phyloP scores from a whole-genome alignment of 345 rosid genomes.

The Lepidium didymum region DNA sequence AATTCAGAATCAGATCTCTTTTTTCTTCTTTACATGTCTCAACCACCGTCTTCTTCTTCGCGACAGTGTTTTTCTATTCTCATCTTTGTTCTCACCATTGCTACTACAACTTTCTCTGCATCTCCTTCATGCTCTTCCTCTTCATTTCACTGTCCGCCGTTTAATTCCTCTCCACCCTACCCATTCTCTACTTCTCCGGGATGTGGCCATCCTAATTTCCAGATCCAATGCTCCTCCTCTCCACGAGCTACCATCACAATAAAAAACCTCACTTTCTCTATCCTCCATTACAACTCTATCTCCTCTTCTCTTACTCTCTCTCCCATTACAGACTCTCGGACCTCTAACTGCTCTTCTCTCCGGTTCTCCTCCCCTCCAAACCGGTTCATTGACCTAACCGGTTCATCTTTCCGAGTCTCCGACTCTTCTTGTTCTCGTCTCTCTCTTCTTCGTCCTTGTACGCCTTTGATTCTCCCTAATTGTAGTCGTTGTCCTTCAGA shows the following conservation, averaged over 20 bases:
- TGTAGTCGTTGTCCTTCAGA: conserved; percentile 57
- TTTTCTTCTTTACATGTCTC: conserved; percentile 20
- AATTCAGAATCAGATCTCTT: conserved; percentile 15
- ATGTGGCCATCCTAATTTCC: conserved; percentile 80
- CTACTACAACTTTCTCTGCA: not conserved
- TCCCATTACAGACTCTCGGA: not conserved
- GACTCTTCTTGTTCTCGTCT: conserved; percentile 78
- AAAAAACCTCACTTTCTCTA: conserved; percentile 52
- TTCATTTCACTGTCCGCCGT: conserved; percentile 56
- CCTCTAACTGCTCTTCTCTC: conserved; percentile 20
- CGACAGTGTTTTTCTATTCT: conserved; percentile 2
- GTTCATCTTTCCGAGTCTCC: conserved; percentile 62
- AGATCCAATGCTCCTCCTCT: conserved; percentile 48
- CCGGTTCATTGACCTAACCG: conserved; percentile 29
- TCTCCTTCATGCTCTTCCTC: conserved; percentile 22
- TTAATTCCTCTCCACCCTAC: conserved; percentile 49
- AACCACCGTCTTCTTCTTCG: not conserved
- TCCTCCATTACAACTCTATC: conserved; percentile 43
- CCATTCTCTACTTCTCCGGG: conserved; percentile 74
- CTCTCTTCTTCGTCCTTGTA: conserved; percentile 53
- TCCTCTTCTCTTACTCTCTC: conserved; percentile 40
- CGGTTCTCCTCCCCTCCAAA: conserved; percentile 29
- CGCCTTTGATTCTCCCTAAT: conserved; percentile 42
- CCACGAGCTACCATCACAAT: conserved; percentile 59
- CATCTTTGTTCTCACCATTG: conserved; percentile 13